These are phyloP conservation scores for Globisporangium paroecandrum DNA, from an alignment of 352 stramenopile species.

Conservation along the genomic window DNA sequence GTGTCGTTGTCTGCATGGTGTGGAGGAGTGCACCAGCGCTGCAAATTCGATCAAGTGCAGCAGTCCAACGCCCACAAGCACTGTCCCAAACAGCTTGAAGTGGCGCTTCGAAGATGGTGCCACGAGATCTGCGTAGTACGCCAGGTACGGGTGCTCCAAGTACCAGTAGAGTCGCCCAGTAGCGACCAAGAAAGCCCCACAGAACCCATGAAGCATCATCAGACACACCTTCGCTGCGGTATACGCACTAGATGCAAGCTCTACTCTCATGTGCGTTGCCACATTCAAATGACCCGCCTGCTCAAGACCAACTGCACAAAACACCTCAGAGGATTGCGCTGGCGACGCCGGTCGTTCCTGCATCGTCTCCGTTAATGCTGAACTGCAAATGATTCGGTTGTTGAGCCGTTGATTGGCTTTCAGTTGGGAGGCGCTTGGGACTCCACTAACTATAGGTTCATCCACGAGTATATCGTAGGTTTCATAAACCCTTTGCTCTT, in stretches of 20 bases:
- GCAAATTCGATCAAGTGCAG: slow-evolving; percentile 4
- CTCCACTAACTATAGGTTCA: neutral
- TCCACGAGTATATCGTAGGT: neutral
- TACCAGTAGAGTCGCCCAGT: slow-evolving; percentile 24
- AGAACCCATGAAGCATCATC: slow-evolving; percentile 9
- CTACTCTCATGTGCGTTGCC: neutral
- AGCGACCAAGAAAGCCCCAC: slow-evolving; percentile 16
- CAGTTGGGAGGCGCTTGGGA: neutral
- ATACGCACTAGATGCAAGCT: neutral
- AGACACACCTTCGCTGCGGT: neutral
- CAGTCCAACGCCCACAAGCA: slow-evolving; percentile 14
- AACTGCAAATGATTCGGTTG: neutral
- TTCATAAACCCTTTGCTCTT: neutral
- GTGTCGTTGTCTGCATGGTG: neutral
- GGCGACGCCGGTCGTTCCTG: neutral
- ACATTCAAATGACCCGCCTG: neutral
- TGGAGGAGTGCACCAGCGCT: neutral
- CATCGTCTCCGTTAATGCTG: neutral
- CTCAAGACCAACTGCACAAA: neutral
- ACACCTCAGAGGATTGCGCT: neutral
- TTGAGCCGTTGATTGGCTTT: neutral
- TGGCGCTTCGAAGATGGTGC: slow-evolving; percentile 17
- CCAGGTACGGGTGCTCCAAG: slow-evolving; percentile 23
- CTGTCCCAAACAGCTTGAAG: slow-evolving; percentile 18
- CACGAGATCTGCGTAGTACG: slow-evolving; percentile 29